Conservation (phyloP, 2,329 filamentous ascomycete genomes). For the Eutypa lata region DNA sequence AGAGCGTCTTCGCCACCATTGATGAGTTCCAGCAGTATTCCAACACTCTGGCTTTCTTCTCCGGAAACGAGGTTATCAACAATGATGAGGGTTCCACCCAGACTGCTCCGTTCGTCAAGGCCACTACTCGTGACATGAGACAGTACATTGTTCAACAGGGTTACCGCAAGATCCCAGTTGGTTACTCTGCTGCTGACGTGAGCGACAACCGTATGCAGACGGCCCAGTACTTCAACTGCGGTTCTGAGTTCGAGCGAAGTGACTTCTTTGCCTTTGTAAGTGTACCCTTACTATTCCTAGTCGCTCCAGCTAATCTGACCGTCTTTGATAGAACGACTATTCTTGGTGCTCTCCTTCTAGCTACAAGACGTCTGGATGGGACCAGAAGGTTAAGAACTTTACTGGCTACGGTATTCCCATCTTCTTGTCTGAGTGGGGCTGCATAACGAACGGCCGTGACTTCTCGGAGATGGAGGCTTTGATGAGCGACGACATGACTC, state of each 20-base stretch:
- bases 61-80: slow-evolving; percentile 78
- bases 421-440: slow-evolving; percentile 95
- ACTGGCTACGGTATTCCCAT: slow-evolving; percentile 82
- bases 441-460: slow-evolving; percentile 74
- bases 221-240: slow-evolving; percentile 92
- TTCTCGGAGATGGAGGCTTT: slow-evolving; percentile 78
- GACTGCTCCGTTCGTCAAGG: slow-evolving; percentile 73
- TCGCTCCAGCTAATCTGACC: slow-evolving; percentile 10
- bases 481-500: slow-evolving; percentile 79
- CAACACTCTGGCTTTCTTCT: slow-evolving; percentile 87
- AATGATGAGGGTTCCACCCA: slow-evolving; percentile 59
- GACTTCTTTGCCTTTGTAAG: slow-evolving; percentile 78
- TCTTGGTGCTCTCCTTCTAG: slow-evolving; percentile 74
- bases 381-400: slow-evolving; percentile 85
- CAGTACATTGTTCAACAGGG: slow-evolving; percentile 62
- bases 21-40: slow-evolving; percentile 78
- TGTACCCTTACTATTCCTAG: slow-evolving; percentile 1
- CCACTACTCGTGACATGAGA: slow-evolving; percentile 73
- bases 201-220: slow-evolving; percentile 81
- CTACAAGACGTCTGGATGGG: slow-evolving; percentile 73
- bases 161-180: slow-evolving; percentile 68
- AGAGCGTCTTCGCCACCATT: slow-evolving; percentile 81
- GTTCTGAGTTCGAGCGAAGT: slow-evolving; percentile 74
- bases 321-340: slow-evolving; percentile 65
- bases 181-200: slow-evolving; percentile 78